These are phyloP conservation scores for Monilinia polystroma DNA, from an alignment of 2,329 filamentous ascomycete genomes.

Conservation along the genomic window DNA sequence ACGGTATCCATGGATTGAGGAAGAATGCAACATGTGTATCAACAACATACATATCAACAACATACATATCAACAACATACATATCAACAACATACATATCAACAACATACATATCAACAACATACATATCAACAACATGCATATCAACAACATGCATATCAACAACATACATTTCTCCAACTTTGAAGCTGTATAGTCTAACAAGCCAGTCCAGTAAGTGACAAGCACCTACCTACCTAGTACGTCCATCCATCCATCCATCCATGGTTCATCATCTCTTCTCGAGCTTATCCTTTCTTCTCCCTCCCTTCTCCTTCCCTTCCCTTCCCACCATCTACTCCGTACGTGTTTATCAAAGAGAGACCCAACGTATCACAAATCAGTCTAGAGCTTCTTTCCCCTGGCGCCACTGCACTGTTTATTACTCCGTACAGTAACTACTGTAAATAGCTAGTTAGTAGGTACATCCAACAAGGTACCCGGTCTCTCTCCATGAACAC, in stretches of 20 bases:
- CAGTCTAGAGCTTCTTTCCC: background rate
- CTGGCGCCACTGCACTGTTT: slow-evolving; percentile 10
- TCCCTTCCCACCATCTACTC: background rate
- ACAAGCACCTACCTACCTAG: no score
- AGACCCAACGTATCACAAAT: slow-evolving; percentile 9
- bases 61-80: no score
- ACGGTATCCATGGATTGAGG: background rate
- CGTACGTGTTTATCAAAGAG: background rate
- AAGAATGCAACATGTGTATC: background rate
- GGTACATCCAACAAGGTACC: slow-evolving; percentile 12
- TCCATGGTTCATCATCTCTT: background rate
- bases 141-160: no score
- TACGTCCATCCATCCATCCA: no score
- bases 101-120: no score
- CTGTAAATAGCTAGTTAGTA: background rate
- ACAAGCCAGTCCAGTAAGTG: no score
- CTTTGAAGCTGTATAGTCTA: no score
- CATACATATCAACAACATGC: no score
- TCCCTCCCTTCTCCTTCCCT: background rate
- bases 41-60: no score
- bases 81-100: no score
- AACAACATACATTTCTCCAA: no score
- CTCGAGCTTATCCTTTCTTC: background rate
- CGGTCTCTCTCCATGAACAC: background rate
- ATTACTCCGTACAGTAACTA: no score